Evolutionary conservation across 371 early-diverging fungal species (phyloP).

Genomic region (Mortierella sp.): DNA sequence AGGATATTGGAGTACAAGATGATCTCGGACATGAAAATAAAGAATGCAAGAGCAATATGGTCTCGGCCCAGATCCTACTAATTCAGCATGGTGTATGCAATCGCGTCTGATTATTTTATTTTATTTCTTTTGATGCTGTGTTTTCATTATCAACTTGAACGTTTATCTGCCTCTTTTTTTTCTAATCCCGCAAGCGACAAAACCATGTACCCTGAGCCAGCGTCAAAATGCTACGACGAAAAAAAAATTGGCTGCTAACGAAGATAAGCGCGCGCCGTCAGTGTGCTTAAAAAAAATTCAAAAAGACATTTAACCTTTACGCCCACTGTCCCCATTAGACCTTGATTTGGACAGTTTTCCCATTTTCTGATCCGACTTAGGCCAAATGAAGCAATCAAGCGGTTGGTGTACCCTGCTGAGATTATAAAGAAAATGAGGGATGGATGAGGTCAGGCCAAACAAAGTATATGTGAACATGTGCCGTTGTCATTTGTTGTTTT

Average conservation of each 20-base stretch:
- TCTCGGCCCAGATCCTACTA: not conserved
- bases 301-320: not conserved
- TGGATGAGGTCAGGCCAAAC: not conserved
- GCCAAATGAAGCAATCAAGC: slow-evolving; percentile 13
- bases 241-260: not conserved
- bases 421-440: not conserved
- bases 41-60: not conserved
- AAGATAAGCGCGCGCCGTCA: not conserved
- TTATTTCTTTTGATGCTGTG: not conserved
- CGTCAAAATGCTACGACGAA: not conserved
- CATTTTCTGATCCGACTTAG: slow-evolving; percentile 3
- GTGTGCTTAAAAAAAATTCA: too few species aligned
- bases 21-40: not conserved
- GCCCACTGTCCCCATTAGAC: not conserved
- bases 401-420: slow-evolving; percentile 5
- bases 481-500: not conserved
- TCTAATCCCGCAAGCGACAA: slow-evolving; percentile 1
- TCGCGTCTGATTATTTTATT: not conserved
- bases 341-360: not conserved
- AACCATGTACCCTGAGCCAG: slow-evolving; percentile 7
- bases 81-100: not conserved
- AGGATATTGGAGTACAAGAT: not conserved
- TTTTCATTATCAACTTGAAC: not conserved
- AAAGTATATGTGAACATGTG: slow-evolving; percentile 1
- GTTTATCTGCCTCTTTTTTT: not conserved